phyloP scores from a whole-genome alignment of 2,329 filamentous ascomycete genomes.

The Paraphoma chrysanthemicola region DNA sequence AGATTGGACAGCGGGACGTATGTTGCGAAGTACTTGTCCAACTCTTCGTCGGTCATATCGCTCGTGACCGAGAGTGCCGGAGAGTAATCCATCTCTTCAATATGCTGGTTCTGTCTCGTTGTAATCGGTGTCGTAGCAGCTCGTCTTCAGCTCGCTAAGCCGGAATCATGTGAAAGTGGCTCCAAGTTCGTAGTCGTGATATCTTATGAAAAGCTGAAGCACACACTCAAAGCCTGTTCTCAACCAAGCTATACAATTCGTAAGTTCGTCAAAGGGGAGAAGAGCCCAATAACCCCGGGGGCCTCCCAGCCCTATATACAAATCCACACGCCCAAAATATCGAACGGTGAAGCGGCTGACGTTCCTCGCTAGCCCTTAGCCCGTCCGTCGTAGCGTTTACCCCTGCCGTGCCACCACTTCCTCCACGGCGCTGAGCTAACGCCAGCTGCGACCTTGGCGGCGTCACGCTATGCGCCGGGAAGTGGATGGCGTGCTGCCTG shows the following conservation, averaged over 20 bases:
- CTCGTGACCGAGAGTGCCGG: conserved; percentile 33
- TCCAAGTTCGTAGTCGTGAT: not conserved
- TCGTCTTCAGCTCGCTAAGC: conserved; percentile 1
- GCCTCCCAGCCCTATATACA: conserved; percentile 30
- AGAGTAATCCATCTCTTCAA: conserved; percentile 33
- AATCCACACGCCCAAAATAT: conserved; percentile 13
- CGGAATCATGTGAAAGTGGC: not conserved
- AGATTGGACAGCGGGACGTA: conserved; percentile 49
- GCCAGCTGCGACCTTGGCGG: conserved; percentile 11
- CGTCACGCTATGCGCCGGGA: conserved; percentile 5
- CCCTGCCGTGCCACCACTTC: conserved; percentile 27
- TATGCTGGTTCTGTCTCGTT: not conserved
- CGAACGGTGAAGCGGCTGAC: conserved; percentile 38
- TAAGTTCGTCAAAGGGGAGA: conserved; percentile 18
- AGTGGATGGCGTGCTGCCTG: not conserved
- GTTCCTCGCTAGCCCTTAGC: conserved; percentile 28
- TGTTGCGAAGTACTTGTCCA: conserved; percentile 48
- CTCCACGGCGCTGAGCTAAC: conserved; percentile 2
- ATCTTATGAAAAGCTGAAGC: too few relatives aligned
- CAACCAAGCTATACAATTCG: not conserved
- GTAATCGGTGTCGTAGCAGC: not conserved
- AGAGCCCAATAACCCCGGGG: conserved; percentile 23
- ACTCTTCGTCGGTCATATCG: conserved; percentile 47
- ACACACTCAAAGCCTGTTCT: not conserved
- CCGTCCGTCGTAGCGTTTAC: conserved; percentile 17